These are phyloP conservation scores for Podaxis mareebaensis DNA, from an alignment of 768 basidiomycete species.

Conservation along the genomic window DNA sequence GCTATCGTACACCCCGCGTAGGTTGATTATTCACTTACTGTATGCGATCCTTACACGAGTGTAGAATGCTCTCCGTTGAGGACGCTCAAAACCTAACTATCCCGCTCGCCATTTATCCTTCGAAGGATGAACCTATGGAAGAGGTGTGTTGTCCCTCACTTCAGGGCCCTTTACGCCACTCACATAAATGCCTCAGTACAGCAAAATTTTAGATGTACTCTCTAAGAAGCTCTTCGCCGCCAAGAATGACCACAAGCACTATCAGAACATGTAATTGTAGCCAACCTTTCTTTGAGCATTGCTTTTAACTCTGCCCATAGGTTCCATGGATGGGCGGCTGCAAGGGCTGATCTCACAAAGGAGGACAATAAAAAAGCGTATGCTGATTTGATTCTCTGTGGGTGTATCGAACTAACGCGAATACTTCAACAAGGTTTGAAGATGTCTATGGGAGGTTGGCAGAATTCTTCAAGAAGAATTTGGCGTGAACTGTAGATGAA, in stretches of 20 bases:
- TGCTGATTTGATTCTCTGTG: conserved; percentile 12
- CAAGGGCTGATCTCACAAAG: conserved; percentile 56
- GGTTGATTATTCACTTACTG: conserved; percentile 22
- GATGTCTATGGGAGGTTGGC: conserved; percentile 56
- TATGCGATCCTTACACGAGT: not conserved
- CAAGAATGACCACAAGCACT: conserved; percentile 52
- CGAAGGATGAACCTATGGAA: conserved; percentile 55
- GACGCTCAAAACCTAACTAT: conserved; percentile 53
- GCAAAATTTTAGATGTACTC: conserved; percentile 49
- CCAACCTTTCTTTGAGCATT: not conserved
- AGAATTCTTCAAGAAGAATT: conserved; percentile 45
- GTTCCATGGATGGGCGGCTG: conserved; percentile 68
- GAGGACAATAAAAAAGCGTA: conserved; percentile 60
- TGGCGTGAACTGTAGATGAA: conserved; percentile 17
- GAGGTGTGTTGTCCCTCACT: conserved; percentile 39
- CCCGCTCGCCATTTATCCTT: conserved; percentile 57
- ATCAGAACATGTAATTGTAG: conserved; percentile 40
- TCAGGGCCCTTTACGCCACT: not conserved
- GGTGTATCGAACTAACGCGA: not conserved
- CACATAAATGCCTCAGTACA: conserved; percentile 32
- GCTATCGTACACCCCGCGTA: conserved; percentile 62
- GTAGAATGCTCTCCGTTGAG: conserved; percentile 49
- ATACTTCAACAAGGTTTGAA: conserved; percentile 36
- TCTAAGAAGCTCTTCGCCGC: conserved; percentile 49
- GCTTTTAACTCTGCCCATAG: conserved; percentile 26